These are phyloP conservation scores for Crassisporium funariophilum DNA, from an alignment of 768 basidiomycete genomes.

Conservation along the genomic window DNA sequence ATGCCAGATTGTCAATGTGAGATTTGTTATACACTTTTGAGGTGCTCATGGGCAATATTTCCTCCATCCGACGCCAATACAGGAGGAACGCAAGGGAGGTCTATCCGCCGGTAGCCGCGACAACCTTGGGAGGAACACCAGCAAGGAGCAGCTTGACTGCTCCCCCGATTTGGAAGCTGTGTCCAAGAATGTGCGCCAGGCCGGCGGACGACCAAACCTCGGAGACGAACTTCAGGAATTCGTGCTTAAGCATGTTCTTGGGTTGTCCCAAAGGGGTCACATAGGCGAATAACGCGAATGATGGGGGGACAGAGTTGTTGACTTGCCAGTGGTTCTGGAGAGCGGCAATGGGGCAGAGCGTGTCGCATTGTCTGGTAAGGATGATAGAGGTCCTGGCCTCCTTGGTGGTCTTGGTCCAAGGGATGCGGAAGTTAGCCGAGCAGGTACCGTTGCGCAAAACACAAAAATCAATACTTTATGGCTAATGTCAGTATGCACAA, in stretches of 20 bases:
- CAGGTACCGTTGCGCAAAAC: not conserved
- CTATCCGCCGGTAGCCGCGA: constrained; percentile 27
- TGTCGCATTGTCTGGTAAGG: constrained; percentile 22
- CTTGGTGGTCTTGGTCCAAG: constrained; percentile 28
- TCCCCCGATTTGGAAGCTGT: constrained; percentile 31
- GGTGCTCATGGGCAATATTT: constrained; percentile 13
- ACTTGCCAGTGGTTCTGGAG: constrained; percentile 18
- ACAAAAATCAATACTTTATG: not conserved
- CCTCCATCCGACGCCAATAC: constrained; percentile 27
- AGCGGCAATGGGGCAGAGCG: constrained; percentile 22
- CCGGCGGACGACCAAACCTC: not conserved
- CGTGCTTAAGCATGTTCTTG: not conserved
- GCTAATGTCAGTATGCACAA: not conserved
- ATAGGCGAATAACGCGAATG: constrained; percentile 10
- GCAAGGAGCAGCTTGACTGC: constrained; percentile 19
- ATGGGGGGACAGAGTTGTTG: no score
- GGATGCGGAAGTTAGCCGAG: constrained; percentile 22
- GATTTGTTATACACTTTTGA: constrained; percentile 1
- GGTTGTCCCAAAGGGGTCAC: not conserved
- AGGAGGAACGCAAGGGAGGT: constrained; percentile 28
- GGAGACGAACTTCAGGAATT: not conserved
- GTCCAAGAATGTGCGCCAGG: constrained; percentile 9
- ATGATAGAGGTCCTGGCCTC: constrained; percentile 18
- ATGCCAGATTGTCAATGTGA: not conserved
- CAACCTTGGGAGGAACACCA: constrained; percentile 24